Evolutionary conservation across 768 basidiomycete genomes (phyloP).

Genomic region (Clavaria fumosa): DNA sequence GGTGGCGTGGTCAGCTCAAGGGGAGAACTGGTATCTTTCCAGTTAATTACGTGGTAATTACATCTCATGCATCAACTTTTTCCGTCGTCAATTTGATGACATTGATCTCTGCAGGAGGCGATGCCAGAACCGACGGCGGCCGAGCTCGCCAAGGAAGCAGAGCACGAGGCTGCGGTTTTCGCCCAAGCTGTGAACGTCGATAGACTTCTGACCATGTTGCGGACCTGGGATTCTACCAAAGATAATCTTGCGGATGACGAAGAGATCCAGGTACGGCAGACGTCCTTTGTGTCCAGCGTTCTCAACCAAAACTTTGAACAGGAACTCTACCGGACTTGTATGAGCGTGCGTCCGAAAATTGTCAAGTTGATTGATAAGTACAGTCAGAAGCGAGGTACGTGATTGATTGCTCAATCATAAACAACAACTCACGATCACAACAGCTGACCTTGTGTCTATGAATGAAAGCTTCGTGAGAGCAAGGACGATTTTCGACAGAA

Average conservation of each 20-base stretch:
- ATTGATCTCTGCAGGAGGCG: conserved; percentile 37
- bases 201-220: conserved; percentile 57
- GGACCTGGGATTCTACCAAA: conserved; percentile 54
- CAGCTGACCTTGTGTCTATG: conserved; percentile 89
- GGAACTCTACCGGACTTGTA: conserved; percentile 83
- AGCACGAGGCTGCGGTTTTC: conserved; percentile 82
- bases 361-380: conserved; percentile 96
- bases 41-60: conserved; percentile 83
- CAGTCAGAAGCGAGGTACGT: conserved; percentile 69
- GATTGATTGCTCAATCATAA: conserved; percentile 1
- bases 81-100: conserved; percentile 1
- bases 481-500: conserved; percentile 75
- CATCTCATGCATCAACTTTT: not conserved
- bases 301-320: conserved; percentile 17
- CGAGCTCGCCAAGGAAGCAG: conserved; percentile 68
- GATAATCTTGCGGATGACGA: conserved; percentile 85
- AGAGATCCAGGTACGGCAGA: conserved; percentile 52
- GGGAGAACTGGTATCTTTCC: conserved; percentile 93
- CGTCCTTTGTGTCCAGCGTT: not conserved
- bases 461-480: conserved; percentile 88
- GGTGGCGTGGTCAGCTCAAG: conserved; percentile 90
- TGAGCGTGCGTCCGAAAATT: conserved; percentile 85
- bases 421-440: conserved; percentile 9
- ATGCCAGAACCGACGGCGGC: conserved; percentile 69
- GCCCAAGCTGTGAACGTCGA: conserved; percentile 77